phyloP scores from a whole-genome alignment of 2,329 filamentous ascomycete genomes.

The Malbranchea zuffiana region DNA sequence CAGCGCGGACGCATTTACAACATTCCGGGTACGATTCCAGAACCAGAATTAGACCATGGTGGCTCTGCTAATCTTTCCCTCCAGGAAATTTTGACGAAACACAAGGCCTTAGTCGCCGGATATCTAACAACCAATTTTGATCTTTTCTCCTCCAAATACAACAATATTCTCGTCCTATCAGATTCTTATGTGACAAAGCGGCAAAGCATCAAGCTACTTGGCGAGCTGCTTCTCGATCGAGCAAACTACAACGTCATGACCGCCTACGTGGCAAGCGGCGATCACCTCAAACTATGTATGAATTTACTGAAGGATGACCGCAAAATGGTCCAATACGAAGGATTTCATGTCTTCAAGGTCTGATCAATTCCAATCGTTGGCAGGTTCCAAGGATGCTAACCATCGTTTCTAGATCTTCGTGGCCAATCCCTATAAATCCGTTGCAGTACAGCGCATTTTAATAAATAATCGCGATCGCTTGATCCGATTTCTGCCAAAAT shows the following conservation, averaged over 20 bases:
- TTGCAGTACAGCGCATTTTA: constrained; percentile 87
- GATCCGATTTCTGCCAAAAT: constrained; percentile 76
- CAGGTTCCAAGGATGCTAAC: constrained; percentile 12
- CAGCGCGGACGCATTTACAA: constrained; percentile 93
- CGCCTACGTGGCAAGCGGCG: constrained; percentile 84
- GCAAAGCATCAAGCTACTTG: constrained; percentile 93
- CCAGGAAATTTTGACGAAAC: constrained; percentile 84
- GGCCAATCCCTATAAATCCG: constrained; percentile 95
- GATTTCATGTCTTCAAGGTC: constrained; percentile 96
- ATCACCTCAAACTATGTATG: constrained; percentile 98
- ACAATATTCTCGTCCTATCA: constrained; percentile 74
- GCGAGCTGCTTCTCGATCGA: constrained; percentile 85
- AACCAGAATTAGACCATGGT: not conserved
- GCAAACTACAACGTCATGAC: constrained; percentile 99
- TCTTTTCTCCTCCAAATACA: constrained; percentile 85
- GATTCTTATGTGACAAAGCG: constrained; percentile 96
- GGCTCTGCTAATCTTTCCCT: not conserved
- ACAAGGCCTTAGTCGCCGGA: constrained; percentile 80
- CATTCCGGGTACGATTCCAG: constrained; percentile 59
- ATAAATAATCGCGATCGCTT: constrained; percentile 93
- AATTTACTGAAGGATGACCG: constrained; percentile 88
- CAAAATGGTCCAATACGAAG: constrained; percentile 99
- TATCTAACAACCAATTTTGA: constrained; percentile 88
- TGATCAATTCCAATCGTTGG: constrained; percentile 8
- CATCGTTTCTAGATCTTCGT: constrained; percentile 62